These are phyloP conservation scores for Calonectria ilicicola DNA, from an alignment of 2,329 filamentous ascomycete genomes.

Conservation along the genomic window DNA sequence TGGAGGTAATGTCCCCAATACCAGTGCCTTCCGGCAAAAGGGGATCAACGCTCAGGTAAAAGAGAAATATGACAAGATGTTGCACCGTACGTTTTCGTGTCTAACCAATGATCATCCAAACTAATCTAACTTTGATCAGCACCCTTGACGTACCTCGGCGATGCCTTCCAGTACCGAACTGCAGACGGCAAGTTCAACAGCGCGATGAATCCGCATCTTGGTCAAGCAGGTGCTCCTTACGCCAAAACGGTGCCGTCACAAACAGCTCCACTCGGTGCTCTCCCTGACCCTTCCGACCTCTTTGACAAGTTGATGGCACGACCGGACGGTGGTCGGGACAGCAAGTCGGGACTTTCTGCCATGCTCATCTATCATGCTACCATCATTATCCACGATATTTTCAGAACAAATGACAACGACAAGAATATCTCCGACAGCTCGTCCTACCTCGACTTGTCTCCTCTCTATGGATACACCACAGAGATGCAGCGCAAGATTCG, in stretches of 20 bases:
- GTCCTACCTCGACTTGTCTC: conserved; percentile 60
- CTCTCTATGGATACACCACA: conserved; percentile 54
- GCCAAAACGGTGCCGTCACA: conserved; percentile 44
- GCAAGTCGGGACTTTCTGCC: conserved; percentile 57
- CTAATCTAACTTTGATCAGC: background rate
- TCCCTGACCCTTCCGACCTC: conserved; percentile 45
- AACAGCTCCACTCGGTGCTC: conserved; percentile 36
- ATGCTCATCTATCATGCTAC: conserved; percentile 62
- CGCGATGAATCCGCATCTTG: conserved; percentile 43
- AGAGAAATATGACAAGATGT: conserved; percentile 31
- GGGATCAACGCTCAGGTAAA: conserved; percentile 22
- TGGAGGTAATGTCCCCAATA: background rate
- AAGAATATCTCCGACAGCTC: conserved; percentile 50
- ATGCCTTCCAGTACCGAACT: conserved; percentile 40
- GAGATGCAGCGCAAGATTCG: conserved; percentile 50
- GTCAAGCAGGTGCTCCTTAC: conserved; percentile 45
- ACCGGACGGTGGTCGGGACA: conserved; percentile 39
- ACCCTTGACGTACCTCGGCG: conserved; percentile 38
- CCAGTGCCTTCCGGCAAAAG: background rate
- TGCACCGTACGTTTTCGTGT: background rate
- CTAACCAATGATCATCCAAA: background rate
- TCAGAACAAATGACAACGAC: conserved; percentile 50
- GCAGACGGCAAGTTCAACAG: conserved; percentile 47
- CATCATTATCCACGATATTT: conserved; percentile 65
- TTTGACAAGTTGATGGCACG: conserved; percentile 48